Conservation (phyloP, 208 protist species). For the Balamuthia mandrillaris region DNA sequence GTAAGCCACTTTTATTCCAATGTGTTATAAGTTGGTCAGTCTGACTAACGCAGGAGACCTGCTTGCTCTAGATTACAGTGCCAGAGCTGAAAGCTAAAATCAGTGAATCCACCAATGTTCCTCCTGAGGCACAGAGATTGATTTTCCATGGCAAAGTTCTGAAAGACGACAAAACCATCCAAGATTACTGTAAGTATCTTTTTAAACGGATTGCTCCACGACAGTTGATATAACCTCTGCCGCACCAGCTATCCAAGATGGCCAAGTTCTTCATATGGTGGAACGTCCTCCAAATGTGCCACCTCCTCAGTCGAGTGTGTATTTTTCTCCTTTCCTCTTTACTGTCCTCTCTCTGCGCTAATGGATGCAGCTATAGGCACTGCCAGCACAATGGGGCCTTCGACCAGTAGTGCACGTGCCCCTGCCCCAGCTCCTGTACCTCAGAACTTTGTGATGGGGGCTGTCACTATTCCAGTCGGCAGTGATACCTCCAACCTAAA, state of each 20-base stretch:
- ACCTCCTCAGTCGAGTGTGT: neutral
- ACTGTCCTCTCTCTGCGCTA: neutral
- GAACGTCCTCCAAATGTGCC: slow-evolving; percentile 8
- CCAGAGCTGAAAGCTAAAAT: slow-evolving; percentile 6
- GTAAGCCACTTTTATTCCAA: neutral
- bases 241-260: neutral
- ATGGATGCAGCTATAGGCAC: neutral
- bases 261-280: slow-evolving; percentile 5
- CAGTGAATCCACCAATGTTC: neutral
- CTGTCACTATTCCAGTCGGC: neutral
- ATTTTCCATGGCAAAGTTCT: slow-evolving; percentile 38
- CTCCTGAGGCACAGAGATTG: neutral
- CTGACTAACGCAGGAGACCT: too few species aligned
- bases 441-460: slow-evolving; percentile 12
- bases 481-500: neutral
- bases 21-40: too few species aligned
- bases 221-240: neutral
- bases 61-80: neutral
- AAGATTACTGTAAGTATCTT: neutral
- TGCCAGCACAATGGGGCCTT: neutral
- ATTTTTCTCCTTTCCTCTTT: neutral
- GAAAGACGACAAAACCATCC: slow-evolving; percentile 17
- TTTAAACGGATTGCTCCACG: neutral
- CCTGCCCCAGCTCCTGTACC: neutral
- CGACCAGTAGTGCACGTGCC: neutral